phyloP scores from a whole-genome alignment of 140 eudicot genomes.

The Flaveria floridana region DNA sequence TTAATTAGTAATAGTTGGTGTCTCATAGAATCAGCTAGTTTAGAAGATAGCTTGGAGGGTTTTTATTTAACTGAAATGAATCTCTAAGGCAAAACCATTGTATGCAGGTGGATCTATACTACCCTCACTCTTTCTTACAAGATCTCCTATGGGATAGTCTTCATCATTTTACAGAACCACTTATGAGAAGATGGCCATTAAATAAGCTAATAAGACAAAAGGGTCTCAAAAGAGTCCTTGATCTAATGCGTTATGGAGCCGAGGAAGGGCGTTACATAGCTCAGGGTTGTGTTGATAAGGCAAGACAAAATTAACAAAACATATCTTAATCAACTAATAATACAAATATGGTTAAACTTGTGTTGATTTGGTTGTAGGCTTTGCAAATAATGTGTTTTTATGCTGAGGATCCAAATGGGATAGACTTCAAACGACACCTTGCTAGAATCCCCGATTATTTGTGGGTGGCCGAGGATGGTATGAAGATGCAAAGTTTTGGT shows the following conservation, averaged over 20 bases:
- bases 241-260: slow-evolving; percentile 60
- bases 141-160: slow-evolving; percentile 69
- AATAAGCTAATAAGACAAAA: slow-evolving; percentile 46
- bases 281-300: slow-evolving; percentile 62
- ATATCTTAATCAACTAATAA: slow-evolving; percentile 3
- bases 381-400: slow-evolving; percentile 55
- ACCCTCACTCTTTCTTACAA: slow-evolving; percentile 66
- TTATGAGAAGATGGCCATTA: slow-evolving; percentile 59
- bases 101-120: slow-evolving; percentile 62
- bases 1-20: not conserved
- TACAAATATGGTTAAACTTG: not conserved
- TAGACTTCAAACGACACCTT: slow-evolving; percentile 47
- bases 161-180: slow-evolving; percentile 50
- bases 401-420: slow-evolving; percentile 52
- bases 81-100: not conserved
- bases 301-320: slow-evolving; percentile 3
- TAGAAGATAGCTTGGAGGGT: not conserved
- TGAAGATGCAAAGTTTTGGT: slow-evolving; percentile 48
- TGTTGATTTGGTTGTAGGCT: slow-evolving; percentile 32
- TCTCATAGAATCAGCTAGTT: not conserved
- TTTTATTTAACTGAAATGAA: not conserved
- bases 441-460: slow-evolving; percentile 60
- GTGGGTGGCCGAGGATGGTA: slow-evolving; percentile 69
- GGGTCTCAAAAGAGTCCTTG: slow-evolving; percentile 45
- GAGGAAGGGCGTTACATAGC: slow-evolving; percentile 51